Percentiles rank a stretch among this genome's conserved stretches.
Conservation (phyloP, 257 asterid species). For the Solanum paucissectum region DNA sequence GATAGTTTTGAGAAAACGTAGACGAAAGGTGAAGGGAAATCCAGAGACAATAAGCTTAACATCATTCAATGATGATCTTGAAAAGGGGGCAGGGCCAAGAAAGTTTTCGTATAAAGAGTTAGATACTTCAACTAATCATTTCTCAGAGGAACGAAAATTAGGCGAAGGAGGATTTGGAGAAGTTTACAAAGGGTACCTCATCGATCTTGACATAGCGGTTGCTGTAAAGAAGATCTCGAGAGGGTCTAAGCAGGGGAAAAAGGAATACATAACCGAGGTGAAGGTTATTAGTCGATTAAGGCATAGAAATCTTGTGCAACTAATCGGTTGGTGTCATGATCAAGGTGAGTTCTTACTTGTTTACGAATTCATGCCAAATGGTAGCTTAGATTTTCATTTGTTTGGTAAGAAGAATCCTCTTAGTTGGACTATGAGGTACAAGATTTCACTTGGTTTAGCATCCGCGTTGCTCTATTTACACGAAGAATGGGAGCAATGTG, state of each 20-base stretch:
- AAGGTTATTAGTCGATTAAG: conserved; percentile 28
- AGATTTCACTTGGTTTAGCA: conserved; percentile 20
- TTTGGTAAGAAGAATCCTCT: conserved; percentile 16
- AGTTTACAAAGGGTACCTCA: conserved; percentile 22
- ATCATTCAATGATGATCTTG: conserved; percentile 26
- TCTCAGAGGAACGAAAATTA: conserved; percentile 17
- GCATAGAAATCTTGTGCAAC: conserved; percentile 26
- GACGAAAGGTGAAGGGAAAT: background rate
- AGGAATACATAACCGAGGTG: conserved; percentile 28
- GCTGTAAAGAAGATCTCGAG: conserved; percentile 31
- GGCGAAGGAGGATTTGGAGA: conserved; percentile 35
- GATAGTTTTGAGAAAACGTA: conserved; percentile 1
- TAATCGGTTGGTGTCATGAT: conserved; percentile 37
- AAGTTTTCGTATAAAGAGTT: conserved; percentile 21
- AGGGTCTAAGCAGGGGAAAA: conserved; percentile 26
- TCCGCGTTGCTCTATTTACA: conserved; percentile 29
- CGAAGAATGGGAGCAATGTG: conserved; percentile 36
- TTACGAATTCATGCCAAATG: conserved; percentile 29
- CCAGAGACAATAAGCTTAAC: conserved; percentile 6
- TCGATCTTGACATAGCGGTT: conserved; percentile 15
- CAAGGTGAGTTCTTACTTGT: conserved; percentile 25
- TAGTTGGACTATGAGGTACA: conserved; percentile 18
- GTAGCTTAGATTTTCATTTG: conserved; percentile 21
- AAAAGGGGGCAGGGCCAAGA: conserved; percentile 33
- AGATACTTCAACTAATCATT: conserved; percentile 21